These are phyloP conservation scores for Trypanosoma boissoni DNA, from an alignment of 208 protist genomes.

Conservation along the genomic window DNA sequence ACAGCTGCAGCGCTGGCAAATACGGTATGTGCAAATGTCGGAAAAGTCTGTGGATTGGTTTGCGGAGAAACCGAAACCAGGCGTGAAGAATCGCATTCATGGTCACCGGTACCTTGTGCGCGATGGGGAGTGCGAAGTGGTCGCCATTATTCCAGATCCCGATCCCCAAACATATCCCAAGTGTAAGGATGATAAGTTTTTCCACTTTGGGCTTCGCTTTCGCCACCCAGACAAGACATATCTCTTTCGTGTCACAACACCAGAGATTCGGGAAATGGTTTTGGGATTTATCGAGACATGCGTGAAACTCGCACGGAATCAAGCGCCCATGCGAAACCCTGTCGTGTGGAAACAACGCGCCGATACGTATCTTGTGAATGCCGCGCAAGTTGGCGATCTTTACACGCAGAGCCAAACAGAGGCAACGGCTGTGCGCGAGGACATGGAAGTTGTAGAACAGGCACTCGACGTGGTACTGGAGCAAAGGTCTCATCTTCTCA, in stretches of 20 bases:
- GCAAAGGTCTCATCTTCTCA: not conserved
- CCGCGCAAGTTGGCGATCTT: conserved; percentile 15
- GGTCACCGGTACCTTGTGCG: conserved; percentile 15
- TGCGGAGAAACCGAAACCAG: conserved; percentile 11
- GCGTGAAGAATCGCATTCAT: conserved; percentile 20
- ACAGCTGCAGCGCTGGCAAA: conserved; percentile 18
- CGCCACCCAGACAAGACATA: not conserved
- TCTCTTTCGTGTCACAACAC: conserved; percentile 15
- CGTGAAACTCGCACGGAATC: not conserved
- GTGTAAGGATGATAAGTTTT: conserved; percentile 12
- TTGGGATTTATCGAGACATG: conserved; percentile 10
- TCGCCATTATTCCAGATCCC: not conserved
- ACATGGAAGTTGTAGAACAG: not conserved
- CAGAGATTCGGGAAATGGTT: not conserved
- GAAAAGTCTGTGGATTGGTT: conserved; percentile 29
- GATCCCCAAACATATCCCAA: conserved; percentile 10
- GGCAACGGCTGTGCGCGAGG: not conserved
- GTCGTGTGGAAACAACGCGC: conserved; percentile 19
- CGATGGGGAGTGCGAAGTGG: conserved; percentile 9
- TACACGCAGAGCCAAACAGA: not conserved
- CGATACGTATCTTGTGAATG: conserved; percentile 14
- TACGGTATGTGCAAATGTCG: conserved; percentile 18
- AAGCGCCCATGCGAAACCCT: conserved; percentile 6
- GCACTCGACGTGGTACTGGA: conserved; percentile 1
- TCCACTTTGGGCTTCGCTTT: conserved; percentile 19